phyloP scores from a whole-genome alignment of 345 rosid genomes.

The Noccaea bulbosa region DNA sequence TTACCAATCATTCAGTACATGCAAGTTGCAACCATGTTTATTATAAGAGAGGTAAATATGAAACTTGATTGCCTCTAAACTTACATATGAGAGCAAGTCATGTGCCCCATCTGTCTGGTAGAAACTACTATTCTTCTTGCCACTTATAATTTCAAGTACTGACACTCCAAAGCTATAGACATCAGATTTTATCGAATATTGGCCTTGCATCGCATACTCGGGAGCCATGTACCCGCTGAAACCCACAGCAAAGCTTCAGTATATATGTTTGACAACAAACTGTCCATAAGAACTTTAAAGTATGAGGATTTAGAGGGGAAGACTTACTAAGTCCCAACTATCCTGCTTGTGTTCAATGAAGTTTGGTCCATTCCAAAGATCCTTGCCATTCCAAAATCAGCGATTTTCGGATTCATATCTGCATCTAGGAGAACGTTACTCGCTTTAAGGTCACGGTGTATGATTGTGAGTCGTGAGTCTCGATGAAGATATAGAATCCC shows the following conservation, averaged over 20 bases:
- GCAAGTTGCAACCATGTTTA: not conserved
- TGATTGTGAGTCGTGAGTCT: slow-evolving; percentile 56
- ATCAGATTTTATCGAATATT: slow-evolving; percentile 44
- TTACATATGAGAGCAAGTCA: slow-evolving; percentile 37
- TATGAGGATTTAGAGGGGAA: not conserved
- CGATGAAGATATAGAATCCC: slow-evolving; percentile 51
- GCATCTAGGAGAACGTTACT: slow-evolving; percentile 57
- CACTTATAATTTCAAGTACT: slow-evolving; percentile 43
- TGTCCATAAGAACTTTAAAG: not conserved
- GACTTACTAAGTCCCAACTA: slow-evolving; percentile 65
- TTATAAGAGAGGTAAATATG: not conserved
- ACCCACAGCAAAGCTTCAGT: not conserved
- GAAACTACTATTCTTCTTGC: slow-evolving; percentile 35
- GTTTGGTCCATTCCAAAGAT: slow-evolving; percentile 48
- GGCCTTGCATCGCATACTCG: slow-evolving; percentile 44
- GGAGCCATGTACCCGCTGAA: slow-evolving; percentile 52
- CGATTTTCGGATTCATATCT: slow-evolving; percentile 58
- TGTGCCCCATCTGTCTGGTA: not conserved
- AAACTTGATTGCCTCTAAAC: not conserved
- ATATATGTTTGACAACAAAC: not conserved
- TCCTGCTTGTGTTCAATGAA: slow-evolving; percentile 46
- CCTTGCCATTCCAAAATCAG: slow-evolving; percentile 68
- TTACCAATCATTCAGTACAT: not conserved
- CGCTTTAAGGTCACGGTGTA: slow-evolving; percentile 66
- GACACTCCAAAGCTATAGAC: slow-evolving; percentile 44